Base-by-base conservation (phyloP, 116 monocot species). In the Posidonia oceanica region DNA sequence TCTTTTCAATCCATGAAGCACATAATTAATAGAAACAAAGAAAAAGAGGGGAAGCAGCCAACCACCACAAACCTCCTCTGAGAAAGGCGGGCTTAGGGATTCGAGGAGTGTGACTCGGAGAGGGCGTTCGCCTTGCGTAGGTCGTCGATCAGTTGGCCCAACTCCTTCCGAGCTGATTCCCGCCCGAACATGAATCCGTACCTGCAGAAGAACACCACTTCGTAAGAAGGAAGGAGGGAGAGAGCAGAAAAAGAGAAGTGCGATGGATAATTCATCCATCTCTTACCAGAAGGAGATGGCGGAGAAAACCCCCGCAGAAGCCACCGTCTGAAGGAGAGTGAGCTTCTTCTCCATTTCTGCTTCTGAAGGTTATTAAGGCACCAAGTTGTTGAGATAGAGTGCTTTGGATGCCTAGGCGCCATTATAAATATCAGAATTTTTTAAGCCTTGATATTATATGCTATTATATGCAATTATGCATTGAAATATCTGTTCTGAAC, bases 121-220 rank as follows among this genome's bases (percentile, higher is more conserved):
- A 7, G 18, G 51, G 63, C 23, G 29, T 53, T 73, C 22, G 17
- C 73, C 12, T 53, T 73, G 0, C 85, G 81, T 39, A 97, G 85
- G 56, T 97, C 87, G 5, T 89, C 89, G 69, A 97, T 92, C 52
- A 97, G 77, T 0, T 74, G 75, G 15, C 76, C 77, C 7, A 96
- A 85, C 64, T 96, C 97, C 74, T 87, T 89, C 23, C 97, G 80
- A 11, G 97, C 89, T 0, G 97, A 97, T 69, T 97, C 97, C 79
- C 85, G 85, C 74, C 97, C 97, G 70, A 97, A 92, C 92, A 97
- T 92, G 87, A 89, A 92, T 14, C 92, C 97, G 63, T 97, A 92
- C 97, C 96, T 97, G 69, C 39, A 64, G 66, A 44, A 4, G 13
- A 12, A 17, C 20, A 66, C 52, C 62, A 42, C 75, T 17, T 59